Evolutionary conservation across 306 rosid genomes (phyloP).

Genomic region (Ormosia emarginata): DNA sequence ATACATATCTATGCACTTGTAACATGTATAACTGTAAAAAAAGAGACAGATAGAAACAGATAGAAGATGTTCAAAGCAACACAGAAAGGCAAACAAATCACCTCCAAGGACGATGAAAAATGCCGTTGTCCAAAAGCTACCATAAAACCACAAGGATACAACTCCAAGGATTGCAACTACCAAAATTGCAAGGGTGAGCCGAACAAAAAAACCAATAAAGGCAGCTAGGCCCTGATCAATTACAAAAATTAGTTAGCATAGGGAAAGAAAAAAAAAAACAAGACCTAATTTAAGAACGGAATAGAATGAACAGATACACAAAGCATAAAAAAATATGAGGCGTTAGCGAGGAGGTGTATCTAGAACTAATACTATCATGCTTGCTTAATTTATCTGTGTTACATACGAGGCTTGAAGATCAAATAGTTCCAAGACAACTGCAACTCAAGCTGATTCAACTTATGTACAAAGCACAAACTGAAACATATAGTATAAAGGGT

Average conservation of each 20-base stretch:
- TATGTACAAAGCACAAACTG: neutral
- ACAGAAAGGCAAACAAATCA: constrained; percentile 35
- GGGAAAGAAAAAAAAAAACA: neutral
- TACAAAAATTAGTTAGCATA: constrained; percentile 19
- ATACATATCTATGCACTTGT: neutral
- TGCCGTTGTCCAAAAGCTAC: constrained; percentile 89
- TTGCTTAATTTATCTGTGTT: neutral
- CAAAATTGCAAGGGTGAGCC: constrained; percentile 68
- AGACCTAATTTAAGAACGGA: neutral
- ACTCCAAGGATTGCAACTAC: constrained; percentile 68
- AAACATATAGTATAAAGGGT: neutral
- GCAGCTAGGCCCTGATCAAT: constrained; percentile 65
- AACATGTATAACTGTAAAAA: neutral
- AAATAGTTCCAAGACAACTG: constrained; percentile 12
- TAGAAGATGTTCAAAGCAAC: constrained; percentile 19
- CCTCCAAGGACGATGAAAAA: constrained; percentile 84
- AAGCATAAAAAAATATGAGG: neutral
- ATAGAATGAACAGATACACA: constrained; percentile 14
- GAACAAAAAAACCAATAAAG: constrained; percentile 63
- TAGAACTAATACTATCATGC: neutral
- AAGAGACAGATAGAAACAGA: neutral
- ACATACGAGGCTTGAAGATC: neutral
- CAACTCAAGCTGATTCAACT: constrained; percentile 9
- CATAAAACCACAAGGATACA: constrained; percentile 81
- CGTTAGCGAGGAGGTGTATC: neutral